Evolutionary conservation across 352 stramenopile genomes (phyloP), one percentile per base, ranked within the genome.

Genomic region (Phytophthora foliorum): DNA sequence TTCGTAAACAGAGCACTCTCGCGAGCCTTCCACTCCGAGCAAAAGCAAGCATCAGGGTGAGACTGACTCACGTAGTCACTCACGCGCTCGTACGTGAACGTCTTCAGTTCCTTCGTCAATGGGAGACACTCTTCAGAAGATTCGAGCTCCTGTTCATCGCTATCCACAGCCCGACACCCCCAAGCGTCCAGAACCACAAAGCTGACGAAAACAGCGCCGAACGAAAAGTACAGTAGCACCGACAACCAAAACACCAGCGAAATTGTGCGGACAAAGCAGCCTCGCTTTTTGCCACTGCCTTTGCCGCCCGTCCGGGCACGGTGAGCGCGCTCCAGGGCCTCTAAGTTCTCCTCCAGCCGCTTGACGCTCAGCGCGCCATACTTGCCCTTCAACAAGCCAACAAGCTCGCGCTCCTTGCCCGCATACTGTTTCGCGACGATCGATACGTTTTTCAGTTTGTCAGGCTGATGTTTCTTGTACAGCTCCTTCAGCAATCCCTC

Each of bases 281-380:
- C 53, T 0, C 79, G 65, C 67, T 67, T 64, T 63, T 67, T 63
- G 21, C 57, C 29, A n/a, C 46, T 22, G 63, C 51, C 21, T 51
- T 68, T 63, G 9, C 42, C 22, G 9, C 27, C 34, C 27, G 59
- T 70, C 17, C 61, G 45, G 8, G 21, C 25, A 36, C 17, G 42
- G 17, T 64, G 52, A 29, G 63, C 25, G 9, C 45, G 63, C 57
- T 90, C 80, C 42, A 92, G 54, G 2, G 63, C 29, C 2, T 75
- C 66, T 6, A 93, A 42, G 34, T 88, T 90, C 34, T 87, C 75
- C 61, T 93, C 87, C 8, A 95, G 52, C 0, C 52, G 78, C 69
- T 93, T 92, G 24, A 95, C 82, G 54, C 84, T 92, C 46, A 92
- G 52, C 6, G 84, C 82, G 1, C 87, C 88, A 51, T 95, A 95